Evolutionary conservation across 1,284 basidiomycete genomes (phyloP).

Genomic region (Polyporus tsugae): DNA sequence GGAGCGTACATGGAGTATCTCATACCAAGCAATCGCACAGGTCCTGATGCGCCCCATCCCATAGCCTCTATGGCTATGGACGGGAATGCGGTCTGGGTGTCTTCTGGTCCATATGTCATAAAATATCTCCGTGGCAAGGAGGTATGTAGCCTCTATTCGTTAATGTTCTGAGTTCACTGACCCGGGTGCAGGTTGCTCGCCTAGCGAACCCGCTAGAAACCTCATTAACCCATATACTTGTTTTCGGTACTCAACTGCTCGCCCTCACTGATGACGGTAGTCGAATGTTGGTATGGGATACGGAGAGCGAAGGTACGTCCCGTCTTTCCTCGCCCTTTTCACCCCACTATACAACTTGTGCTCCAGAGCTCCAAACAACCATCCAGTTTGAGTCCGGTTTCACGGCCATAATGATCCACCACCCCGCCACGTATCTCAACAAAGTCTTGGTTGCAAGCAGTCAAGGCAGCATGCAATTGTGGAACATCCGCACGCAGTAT

Average conservation of each 20-base stretch:
- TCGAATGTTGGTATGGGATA: conserved; percentile 86
- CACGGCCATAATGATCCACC: conserved; percentile 84
- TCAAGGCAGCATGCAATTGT: conserved; percentile 89
- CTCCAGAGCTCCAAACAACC: conserved; percentile 62
- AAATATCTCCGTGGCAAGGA: conserved; percentile 91
- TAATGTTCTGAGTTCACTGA: conserved; percentile 21
- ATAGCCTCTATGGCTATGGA: conserved; percentile 86
- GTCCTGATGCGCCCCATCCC: conserved; percentile 77
- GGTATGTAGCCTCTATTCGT: conserved; percentile 50
- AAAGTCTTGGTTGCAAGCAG: conserved; percentile 90
- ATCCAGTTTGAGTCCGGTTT: conserved; percentile 84
- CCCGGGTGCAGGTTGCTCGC: conserved; percentile 52
- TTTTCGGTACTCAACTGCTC: conserved; percentile 85
- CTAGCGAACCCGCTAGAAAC: conserved; percentile 71
- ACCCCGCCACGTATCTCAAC: conserved; percentile 97
- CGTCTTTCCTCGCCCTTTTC: neutral
- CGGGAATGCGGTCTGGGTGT: conserved; percentile 87
- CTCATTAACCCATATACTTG: conserved; percentile 65
- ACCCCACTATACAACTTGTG: neutral
- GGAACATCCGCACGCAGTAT: conserved; percentile 90
- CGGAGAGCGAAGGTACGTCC: conserved; percentile 61
- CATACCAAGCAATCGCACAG: conserved; percentile 49
- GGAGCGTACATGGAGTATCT: neutral
- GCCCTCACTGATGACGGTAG: conserved; percentile 84
- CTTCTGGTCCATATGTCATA: conserved; percentile 75